Conservation (phyloP, 441 rosid genomes). For the Manihot esculenta region DNA sequence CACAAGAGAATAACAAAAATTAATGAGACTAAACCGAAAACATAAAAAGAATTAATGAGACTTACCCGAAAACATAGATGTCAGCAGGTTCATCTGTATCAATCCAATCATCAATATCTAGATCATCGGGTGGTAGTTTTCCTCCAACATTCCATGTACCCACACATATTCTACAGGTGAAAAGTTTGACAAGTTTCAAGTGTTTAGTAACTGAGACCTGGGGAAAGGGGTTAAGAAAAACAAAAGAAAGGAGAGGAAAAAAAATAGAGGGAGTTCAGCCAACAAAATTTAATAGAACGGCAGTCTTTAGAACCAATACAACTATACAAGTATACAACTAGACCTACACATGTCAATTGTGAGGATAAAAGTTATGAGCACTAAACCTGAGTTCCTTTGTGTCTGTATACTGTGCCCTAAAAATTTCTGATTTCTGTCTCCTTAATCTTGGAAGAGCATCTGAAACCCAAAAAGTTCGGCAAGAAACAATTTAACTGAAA, state of each 20-base stretch:
- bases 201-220: neutral
- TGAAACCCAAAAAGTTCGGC: constrained; percentile 23
- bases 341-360: neutral
- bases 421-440: constrained; percentile 84
- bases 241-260: neutral
- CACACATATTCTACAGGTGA: constrained; percentile 51
- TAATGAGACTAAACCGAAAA: constrained; percentile 63
- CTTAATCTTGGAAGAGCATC: constrained; percentile 55
- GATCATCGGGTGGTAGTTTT: constrained; percentile 75
- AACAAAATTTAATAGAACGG: constrained; percentile 11
- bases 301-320: neutral
- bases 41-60: constrained; percentile 43
- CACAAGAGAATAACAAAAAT: neutral
- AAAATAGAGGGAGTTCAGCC: neutral
- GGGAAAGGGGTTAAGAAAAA: neutral
- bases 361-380: constrained; percentile 13
- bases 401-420: constrained; percentile 81
- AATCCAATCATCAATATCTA: constrained; percentile 91
- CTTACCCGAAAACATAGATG: constrained; percentile 90
- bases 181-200: neutral
- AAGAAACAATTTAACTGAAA: constrained; percentile 15
- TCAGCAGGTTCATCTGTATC: constrained; percentile 78
- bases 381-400: constrained; percentile 78
- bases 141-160: constrained; percentile 98
- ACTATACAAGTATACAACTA: neutral